These are phyloP conservation scores for Torulaspora pretoriensis DNA, from an alignment of 1,139 yeast genomes.

Conservation along the genomic window DNA sequence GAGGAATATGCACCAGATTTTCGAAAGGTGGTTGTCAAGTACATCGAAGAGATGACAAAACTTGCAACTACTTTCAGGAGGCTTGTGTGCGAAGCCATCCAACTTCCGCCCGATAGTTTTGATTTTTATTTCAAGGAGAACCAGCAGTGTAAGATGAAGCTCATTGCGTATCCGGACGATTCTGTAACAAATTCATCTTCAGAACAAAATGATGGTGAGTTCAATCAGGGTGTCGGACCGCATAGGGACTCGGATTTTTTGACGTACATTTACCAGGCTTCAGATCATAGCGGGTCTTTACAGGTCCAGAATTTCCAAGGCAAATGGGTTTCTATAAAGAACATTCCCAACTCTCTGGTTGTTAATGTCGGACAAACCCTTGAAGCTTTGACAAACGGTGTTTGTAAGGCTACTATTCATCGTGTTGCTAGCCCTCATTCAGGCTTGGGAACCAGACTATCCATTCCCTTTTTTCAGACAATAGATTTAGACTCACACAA, in stretches of 20 bases:
- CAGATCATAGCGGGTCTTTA: slow-evolving; percentile 47
- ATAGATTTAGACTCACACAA: slow-evolving; percentile 47
- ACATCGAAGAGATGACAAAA: slow-evolving; percentile 46
- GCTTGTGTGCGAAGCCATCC: slow-evolving; percentile 54
- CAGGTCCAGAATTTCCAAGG: slow-evolving; percentile 64
- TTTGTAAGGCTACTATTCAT: slow-evolving; percentile 66
- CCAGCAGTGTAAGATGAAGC: slow-evolving; percentile 54
- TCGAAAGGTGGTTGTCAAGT: slow-evolving; percentile 43
- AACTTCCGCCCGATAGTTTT: slow-evolving; percentile 44
- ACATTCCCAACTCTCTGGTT: slow-evolving; percentile 43
- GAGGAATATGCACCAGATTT: slow-evolving; percentile 48
- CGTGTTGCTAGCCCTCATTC: slow-evolving; percentile 53
- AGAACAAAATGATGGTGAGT: slow-evolving; percentile 14
- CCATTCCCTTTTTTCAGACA: slow-evolving; percentile 54
- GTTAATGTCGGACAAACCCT: slow-evolving; percentile 54
- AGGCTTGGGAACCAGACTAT: slow-evolving; percentile 51
- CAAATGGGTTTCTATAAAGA: slow-evolving; percentile 55
- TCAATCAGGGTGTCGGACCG: slow-evolving; percentile 64
- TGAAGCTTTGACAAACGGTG: slow-evolving; percentile 52
- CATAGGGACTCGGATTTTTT: slow-evolving; percentile 67
- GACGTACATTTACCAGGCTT: slow-evolving; percentile 58
- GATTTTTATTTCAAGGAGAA: slow-evolving; percentile 48
- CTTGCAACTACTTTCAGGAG: slow-evolving; percentile 44
- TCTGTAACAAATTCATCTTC: slow-evolving; percentile 21
- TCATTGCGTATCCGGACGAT: slow-evolving; percentile 49